Evolutionary conservation across 2,329 filamentous ascomycete species (phyloP), one percentile per base, ranked within the genome.

Genomic region (Lasiodiplodia gonubiensis): DNA sequence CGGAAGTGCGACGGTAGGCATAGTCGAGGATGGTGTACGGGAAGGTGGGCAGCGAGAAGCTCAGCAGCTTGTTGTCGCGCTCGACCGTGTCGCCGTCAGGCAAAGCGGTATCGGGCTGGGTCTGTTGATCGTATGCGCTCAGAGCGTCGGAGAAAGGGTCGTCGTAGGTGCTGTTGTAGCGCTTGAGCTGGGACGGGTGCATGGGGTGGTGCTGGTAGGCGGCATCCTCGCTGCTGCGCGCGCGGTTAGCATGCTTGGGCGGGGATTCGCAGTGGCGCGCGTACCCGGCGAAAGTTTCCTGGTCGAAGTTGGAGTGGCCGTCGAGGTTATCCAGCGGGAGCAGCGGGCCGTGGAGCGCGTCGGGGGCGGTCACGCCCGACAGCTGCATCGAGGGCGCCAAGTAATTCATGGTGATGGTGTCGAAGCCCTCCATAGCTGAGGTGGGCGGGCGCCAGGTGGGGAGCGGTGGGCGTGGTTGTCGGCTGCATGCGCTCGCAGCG

Each of bases 1-100:
- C 82, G 66, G 91, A 88, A 35, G 86, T 86, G 68, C 86, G 83
- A 60, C 89, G 85, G 64, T 87, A 89, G 7, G 84, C 79, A 70
- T 90, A 90, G 71, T 92, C 90, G 59, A 93, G 78, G 8, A 92
- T 80, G 4, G 86, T 85, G 42, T 87, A 89, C 65, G 87, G 78
- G 59, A 82, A 77, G 48, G 71, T 73, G 5, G 83, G 83, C n/a
- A 78, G 73, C 1, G 80, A 83, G 77, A 85, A 85, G 76, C 82
- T 81, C 60, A 85, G 79, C 25, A 85, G 80, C 75, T 84, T 85
- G 77, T 89, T 86, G 76, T 89, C 88, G 72, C 86, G 86, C 68
- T 89, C 87, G 74, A 89, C 87, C 46, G 85, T 87, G 33, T 86
- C 83, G 69, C 84, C 84, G 69, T 86, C 83, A 49, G 82, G 79